Evolutionary conservation across 345 rosid species (phyloP).

Genomic region (Cochlearia excelsa): DNA sequence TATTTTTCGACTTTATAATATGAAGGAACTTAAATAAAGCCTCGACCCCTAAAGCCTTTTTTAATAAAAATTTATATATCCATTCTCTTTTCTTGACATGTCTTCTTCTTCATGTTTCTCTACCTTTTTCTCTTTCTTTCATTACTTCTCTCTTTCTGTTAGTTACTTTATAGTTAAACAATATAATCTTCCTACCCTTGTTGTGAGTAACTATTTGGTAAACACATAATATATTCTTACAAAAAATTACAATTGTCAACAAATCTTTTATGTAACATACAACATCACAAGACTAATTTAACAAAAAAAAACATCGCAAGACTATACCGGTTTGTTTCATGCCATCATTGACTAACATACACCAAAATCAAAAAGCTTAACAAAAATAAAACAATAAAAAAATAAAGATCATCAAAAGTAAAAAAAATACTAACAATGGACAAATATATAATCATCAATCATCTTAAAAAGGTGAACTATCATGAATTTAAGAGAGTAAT

Average conservation of each 20-base stretch:
- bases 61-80: constrained; percentile 22
- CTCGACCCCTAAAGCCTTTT: constrained; percentile 35
- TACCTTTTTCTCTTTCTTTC: constrained; percentile 21
- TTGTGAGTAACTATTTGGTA: constrained; percentile 19
- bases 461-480: too few relatives aligned
- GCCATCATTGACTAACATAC: constrained; percentile 9
- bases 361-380: too few relatives aligned
- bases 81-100: constrained; percentile 23
- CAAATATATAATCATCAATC: background rate
- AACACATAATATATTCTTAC: constrained; percentile 3
- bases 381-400: too few relatives aligned
- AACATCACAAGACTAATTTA: background rate
- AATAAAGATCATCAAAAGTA: too few relatives aligned
- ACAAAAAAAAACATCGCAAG: background rate
- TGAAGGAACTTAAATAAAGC: constrained; percentile 36
- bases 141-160: constrained; percentile 14
- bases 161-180: constrained; percentile 24
- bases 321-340: background rate
- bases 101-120: constrained; percentile 43
- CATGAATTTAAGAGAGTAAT: too few relatives aligned
- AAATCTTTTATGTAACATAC: constrained; percentile 17
- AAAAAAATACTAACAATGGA: too few relatives aligned
- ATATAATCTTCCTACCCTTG: constrained; percentile 29
- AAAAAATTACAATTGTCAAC: constrained; percentile 19
- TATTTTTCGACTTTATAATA: constrained; percentile 34